A percentile compares a stretch with the other conserved stretches of the same genome.
Evolutionary conservation across 1,139 yeast genomes (phyloP).

Genomic region (Suhomyces maxii): DNA sequence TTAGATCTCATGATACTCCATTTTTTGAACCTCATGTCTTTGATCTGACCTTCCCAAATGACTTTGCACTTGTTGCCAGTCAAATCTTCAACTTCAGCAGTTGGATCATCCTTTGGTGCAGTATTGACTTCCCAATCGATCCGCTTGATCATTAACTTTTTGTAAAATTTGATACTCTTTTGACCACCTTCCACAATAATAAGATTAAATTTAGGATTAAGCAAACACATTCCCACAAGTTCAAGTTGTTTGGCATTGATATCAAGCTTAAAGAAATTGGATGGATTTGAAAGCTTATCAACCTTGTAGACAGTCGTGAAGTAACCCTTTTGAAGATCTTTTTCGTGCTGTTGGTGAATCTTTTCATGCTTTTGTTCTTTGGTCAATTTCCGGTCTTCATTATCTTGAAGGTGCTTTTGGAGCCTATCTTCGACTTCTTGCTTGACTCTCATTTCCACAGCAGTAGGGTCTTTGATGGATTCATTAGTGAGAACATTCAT

Average conservation of each 20-base stretch:
- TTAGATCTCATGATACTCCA: conserved; percentile 59
- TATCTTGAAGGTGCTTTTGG: conserved; percentile 58
- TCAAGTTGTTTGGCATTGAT: conserved; percentile 74
- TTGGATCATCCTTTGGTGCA: conserved; percentile 21
- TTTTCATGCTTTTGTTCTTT: conserved; percentile 58
- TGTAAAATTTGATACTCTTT: conserved; percentile 60
- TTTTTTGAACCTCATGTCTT: conserved; percentile 52
- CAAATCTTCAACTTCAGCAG: conserved; percentile 9
- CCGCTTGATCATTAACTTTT: conserved; percentile 58
- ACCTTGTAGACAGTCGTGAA: conserved; percentile 62
- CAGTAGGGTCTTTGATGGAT: conserved; percentile 88
- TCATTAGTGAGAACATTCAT: conserved; percentile 85
- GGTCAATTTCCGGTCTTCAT: conserved; percentile 61
- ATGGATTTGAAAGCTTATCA: conserved; percentile 55
- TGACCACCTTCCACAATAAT: conserved; percentile 74
- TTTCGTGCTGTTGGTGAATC: conserved; percentile 45
- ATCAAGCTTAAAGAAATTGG: conserved; percentile 71
- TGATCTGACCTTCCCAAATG: conserved; percentile 77
- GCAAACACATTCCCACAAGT: conserved; percentile 57
- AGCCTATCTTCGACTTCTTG: conserved; percentile 67
- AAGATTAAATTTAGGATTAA: conserved; percentile 49
- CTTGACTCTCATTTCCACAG: conserved; percentile 71
- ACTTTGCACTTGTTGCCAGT: conserved; percentile 49
- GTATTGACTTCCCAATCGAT: conserved; percentile 67
- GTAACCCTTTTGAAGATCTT: conserved; percentile 48